Conservation (phyloP, 352 stramenopile genomes). For the Phytophthora lateralis region DNA sequence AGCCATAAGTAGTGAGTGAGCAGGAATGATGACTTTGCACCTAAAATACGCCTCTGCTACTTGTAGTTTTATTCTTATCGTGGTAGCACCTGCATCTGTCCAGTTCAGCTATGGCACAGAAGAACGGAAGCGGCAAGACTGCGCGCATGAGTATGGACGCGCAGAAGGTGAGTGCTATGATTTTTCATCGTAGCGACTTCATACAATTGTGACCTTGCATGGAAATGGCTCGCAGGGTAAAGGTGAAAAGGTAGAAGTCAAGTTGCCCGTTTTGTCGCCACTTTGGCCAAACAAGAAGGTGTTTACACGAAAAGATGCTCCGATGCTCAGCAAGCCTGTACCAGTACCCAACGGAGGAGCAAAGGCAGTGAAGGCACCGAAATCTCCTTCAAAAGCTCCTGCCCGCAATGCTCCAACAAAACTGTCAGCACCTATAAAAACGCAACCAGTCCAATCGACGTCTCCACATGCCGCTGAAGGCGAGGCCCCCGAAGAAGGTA, state of each 20-base stretch:
- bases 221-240: conserved; percentile 11
- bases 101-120: conserved; percentile 16
- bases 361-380: conserved; percentile 16
- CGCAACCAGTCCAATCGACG: background rate
- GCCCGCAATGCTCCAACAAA: conserved; percentile 15
- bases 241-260: conserved; percentile 46
- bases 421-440: conserved; percentile 20
- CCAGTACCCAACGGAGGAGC: conserved; percentile 1
- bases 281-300: conserved; percentile 43
- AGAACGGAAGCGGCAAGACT: conserved; percentile 17
- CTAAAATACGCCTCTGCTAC: conserved; percentile 10
- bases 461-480: background rate
- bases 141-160: conserved; percentile 4
- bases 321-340: conserved; percentile 17
- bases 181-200: background rate
- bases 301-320: conserved; percentile 18
- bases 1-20: conserved; percentile 21
- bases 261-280: conserved; percentile 46
- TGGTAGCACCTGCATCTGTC: conserved; percentile 4
- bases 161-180: conserved; percentile 12
- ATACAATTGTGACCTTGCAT: background rate
- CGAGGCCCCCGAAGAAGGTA: background rate
- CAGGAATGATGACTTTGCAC: conserved; percentile 6
- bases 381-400: conserved; percentile 17
- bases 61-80: conserved; percentile 26